Base-by-base conservation (phyloP, 257 asterid genomes). In the Fraxinus americana region DNA sequence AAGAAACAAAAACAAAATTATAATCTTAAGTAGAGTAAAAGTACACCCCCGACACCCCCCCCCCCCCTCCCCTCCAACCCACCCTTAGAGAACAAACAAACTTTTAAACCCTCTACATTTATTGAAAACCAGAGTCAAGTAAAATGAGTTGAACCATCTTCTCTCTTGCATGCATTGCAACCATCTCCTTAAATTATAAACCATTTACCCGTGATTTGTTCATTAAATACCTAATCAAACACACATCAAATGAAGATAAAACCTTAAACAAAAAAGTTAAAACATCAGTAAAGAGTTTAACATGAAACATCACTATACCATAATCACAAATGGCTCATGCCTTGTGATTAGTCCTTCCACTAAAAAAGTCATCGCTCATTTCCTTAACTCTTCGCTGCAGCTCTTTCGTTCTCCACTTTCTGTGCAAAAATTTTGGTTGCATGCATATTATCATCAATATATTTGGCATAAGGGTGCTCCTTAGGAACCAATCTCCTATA, bases 391-490 rank as follows among this genome's bases (percentile, higher is more conserved):
- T 80, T 92, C 0, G 90, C 48, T 80, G 67, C 68, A 12, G 90
- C 88, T 78, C 86, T 88, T 88, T 89, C 96, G 32, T 84, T 89
- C 86, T 92, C 97, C 82, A 73, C 84, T 85, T 82, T 88, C 91
- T 92, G 91, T 0, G 97, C 98, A 66, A 93, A 91, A 41, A 88
- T 48, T 83, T 93, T 93, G 0, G 98, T 89, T 0, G 98, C 99
- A 66, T 89, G 83, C 98, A 95, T 92, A 74, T 89, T 93, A 77
- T 92, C 97, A 86, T 95, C 97, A 71, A 93, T 90, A 71, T 86
- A 95, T 74, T 88, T 85, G 0, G 97, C 90, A 23, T 88, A 95
- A 21, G 98, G 99, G 77, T 95, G 98, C 74, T 87, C 96, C 74
- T 92, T 88, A 0, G 99, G 98, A 45, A 95, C 94, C 87, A 95